Evolutionary conservation across 2,329 filamentous ascomycete species (phyloP), one percentile per base, ranked within the genome.

Genomic region (Claviceps monticola): DNA sequence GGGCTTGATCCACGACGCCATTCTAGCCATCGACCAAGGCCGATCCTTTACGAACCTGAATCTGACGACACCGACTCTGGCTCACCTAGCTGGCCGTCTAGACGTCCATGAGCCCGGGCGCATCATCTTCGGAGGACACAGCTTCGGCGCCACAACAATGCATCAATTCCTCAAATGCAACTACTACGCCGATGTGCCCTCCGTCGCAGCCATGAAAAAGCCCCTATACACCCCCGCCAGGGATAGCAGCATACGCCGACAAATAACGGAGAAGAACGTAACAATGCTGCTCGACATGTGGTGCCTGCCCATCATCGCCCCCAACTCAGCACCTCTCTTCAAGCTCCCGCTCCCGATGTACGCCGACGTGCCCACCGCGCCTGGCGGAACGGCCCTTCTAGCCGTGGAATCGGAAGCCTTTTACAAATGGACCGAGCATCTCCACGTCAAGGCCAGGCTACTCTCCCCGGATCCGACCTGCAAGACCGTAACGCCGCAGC

Each of bases 151-250:
- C 1, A 78, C 86, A 1, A 88, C 85, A 0, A 73, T 80, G 19
- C 75, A 85, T 2, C 88, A 94, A 62, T 78, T 94, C 51, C 69
- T 91, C 48, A 95, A 95, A 69, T 84, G 79, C 49, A 80, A 84
- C 11, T 91, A 83, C 70, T 88, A 89, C 67, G 74, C 76, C 13
- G 69, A 68, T 41, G 60, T 67, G 1, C 67, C 75, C 0, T 69
- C 71, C 14, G 63, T 79, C 1, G 63, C 66, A 5, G 60, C 64
- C 34, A 75, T 78, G 55, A 69, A 73, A 49, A 71, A 70, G 26
- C 78, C 83, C 0, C 71, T 91, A 0, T 88, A 83, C 63, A 67
- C 65, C 0, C 84, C 86, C 0, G 66, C 68, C 1, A 61, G 68
- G 5, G 68, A 73, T 46, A 83, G 80, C 0, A 67, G 71, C 0